Evolutionary conservation across 352 stramenopile species (phyloP), one percentile per base, ranked within the genome.

Genomic region (Pythium dissimile): DNA sequence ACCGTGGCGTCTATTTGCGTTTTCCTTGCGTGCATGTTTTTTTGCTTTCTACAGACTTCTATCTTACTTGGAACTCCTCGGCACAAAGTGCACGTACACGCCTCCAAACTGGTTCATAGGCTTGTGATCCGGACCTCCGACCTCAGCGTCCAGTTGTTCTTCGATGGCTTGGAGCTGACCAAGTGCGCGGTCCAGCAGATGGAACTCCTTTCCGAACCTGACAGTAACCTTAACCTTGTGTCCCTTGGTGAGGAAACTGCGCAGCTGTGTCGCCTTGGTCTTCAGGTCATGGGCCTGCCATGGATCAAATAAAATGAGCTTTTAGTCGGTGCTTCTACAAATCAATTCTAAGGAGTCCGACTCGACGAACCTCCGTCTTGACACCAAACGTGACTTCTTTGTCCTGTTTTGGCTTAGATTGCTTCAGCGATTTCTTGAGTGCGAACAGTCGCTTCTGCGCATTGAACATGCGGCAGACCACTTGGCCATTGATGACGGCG

Each of bases 221-320:
- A 89, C 62, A 16, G 75, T 84, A 16, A 88, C 67, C 62, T 89
- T 89, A 31, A 92, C 81, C 56, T 89, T 89, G 69, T 92, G 81
- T n/a, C 75, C 81, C 59, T 89, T 89, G 54, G 45, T 50, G 30
- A 92, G 59, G 47, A 89, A 89, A 46, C 75, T 71, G 54, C 76
- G 85, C 32, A 88, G 45, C 27, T 89, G 79, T 3, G 87, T 66
- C 15, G 82, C 74, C 65, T 92, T 92, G 43, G 83, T 73, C 35
- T 84, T 77, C 57, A 89, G 66, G 50, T 92, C 82, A 45, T 92
- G 74, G 2, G 43, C 52, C 82, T 92, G 46, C 15, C 21, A 34
- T 20, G 16, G n/a, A 28, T 3, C 9, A 16, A 42, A 4, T 5
- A 26, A 26, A 13, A 16, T 2, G 26, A 44, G n/a, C n/a, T n/a